phyloP scores from a whole-genome alignment of 768 basidiomycete genomes.

The Boletus subcaerulescens region DNA sequence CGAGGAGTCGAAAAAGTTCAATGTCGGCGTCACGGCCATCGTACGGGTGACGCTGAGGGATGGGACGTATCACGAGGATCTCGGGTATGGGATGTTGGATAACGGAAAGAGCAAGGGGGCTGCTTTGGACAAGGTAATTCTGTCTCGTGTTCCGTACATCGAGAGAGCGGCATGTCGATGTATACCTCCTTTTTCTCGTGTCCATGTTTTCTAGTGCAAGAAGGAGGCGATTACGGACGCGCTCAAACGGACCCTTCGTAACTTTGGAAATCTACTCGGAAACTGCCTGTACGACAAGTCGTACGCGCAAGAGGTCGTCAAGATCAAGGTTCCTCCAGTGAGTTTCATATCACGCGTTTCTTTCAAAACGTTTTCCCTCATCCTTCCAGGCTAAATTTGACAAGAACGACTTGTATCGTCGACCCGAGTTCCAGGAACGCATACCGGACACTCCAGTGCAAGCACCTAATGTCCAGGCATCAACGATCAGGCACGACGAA shows the following conservation, averaged over 20 bases:
- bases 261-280: conserved; percentile 92
- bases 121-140: conserved; percentile 83
- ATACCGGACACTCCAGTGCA: conserved; percentile 26
- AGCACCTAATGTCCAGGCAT: not conserved
- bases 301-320: conserved; percentile 79
- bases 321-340: conserved; percentile 83
- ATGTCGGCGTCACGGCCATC: conserved; percentile 78
- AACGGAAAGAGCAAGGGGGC: conserved; percentile 82
- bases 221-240: conserved; percentile 98
- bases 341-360: conserved; percentile 19
- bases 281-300: conserved; percentile 97
- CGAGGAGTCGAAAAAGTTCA: conserved; percentile 63
- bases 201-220: conserved; percentile 65
- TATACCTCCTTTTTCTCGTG: not conserved
- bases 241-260: conserved; percentile 84
- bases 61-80: conserved; percentile 89
- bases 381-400: conserved; percentile 53
- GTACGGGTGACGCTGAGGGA: conserved; percentile 85
- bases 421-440: conserved; percentile 63
- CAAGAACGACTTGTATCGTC: conserved; percentile 60
- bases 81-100: conserved; percentile 86
- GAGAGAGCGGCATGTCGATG: conserved; percentile 1
- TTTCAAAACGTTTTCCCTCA: not conserved
- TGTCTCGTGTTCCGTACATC: not conserved
- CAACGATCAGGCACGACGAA: not conserved